A percentile compares a stretch with the other conserved stretches of the same genome.
Conservation (phyloP, 1,284 basidiomycete species). For the Naganishia liquefaciens region DNA sequence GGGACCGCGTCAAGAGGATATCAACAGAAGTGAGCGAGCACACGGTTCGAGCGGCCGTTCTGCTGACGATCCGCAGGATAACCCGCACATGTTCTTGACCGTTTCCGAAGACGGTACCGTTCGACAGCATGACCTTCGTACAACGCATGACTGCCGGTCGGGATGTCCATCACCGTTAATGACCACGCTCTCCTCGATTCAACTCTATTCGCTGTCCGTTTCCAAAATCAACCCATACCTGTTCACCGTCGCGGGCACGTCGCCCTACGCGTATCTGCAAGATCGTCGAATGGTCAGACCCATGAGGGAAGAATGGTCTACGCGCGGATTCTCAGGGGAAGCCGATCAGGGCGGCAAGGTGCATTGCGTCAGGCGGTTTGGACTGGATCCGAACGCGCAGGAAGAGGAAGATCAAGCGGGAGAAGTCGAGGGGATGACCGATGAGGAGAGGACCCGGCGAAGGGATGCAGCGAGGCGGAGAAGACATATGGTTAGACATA, state of each 20-base stretch:
- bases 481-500: slow-evolving; percentile 59
- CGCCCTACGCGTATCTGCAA: slow-evolving; percentile 74
- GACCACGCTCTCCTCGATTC: slow-evolving; percentile 46
- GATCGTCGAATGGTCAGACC: slow-evolving; percentile 76
- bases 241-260: slow-evolving; percentile 56
- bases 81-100: slow-evolving; percentile 78
- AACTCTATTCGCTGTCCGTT: slow-evolving; percentile 56
- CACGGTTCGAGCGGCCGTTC: not conserved
- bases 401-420: slow-evolving; percentile 46
- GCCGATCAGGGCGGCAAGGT: slow-evolving; percentile 42
- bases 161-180: slow-evolving; percentile 51
- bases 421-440: slow-evolving; percentile 12
- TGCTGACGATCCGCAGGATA: slow-evolving; percentile 64
- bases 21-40: slow-evolving; percentile 73
- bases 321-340: slow-evolving; percentile 41
- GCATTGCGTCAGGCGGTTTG: slow-evolving; percentile 84
- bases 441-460: slow-evolving; percentile 4
- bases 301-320: slow-evolving; percentile 64
- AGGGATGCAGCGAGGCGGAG: slow-evolving; percentile 21
- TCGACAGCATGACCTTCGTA: slow-evolving; percentile 82
- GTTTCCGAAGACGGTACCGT: slow-evolving; percentile 76
- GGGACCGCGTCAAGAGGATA: slow-evolving; percentile 32
- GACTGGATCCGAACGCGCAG: slow-evolving; percentile 54
- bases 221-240: slow-evolving; percentile 56
- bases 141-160: slow-evolving; percentile 47